Conservation (phyloP, 805 yeast species). For the Peterozyma toletana region DNA sequence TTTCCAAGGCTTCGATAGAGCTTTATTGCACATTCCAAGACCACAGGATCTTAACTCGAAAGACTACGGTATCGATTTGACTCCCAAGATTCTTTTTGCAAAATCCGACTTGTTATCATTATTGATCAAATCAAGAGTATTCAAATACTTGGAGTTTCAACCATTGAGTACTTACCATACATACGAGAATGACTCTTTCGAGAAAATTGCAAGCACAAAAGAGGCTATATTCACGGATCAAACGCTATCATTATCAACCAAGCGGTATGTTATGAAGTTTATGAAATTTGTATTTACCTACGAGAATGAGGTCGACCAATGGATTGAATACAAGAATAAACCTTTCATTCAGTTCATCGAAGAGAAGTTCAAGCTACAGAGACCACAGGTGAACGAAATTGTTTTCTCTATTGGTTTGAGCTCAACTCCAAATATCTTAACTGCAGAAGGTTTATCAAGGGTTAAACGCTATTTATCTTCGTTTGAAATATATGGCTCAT, state of each 20-base stretch:
- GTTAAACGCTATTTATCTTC: slow-evolving; percentile 80
- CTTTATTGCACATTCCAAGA: slow-evolving; percentile 73
- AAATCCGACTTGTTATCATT: slow-evolving; percentile 79
- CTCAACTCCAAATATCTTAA: slow-evolving; percentile 47
- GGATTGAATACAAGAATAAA: slow-evolving; percentile 47
- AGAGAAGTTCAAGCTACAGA: slow-evolving; percentile 61
- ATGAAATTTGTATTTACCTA: slow-evolving; percentile 78
- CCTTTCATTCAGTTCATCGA: slow-evolving; percentile 55
- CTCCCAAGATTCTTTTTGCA: slow-evolving; percentile 85
- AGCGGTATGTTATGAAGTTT: slow-evolving; percentile 84
- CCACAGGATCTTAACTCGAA: slow-evolving; percentile 48
- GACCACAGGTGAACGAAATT: slow-evolving; percentile 74
- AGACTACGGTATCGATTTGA: slow-evolving; percentile 81
- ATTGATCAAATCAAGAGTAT: slow-evolving; percentile 78
- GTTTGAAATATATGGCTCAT: slow-evolving; percentile 87
- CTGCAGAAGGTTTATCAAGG: slow-evolving; percentile 71
- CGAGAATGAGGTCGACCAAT: slow-evolving; percentile 48
- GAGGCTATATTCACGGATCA: slow-evolving; percentile 93
- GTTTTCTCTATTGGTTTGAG: slow-evolving; percentile 83
- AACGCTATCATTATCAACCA: slow-evolving; percentile 62
- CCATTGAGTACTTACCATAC: slow-evolving; percentile 85
- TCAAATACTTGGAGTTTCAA: slow-evolving; percentile 88
- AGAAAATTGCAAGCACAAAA: slow-evolving; percentile 76
- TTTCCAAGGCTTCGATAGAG: slow-evolving; percentile 39
- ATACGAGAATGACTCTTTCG: slow-evolving; percentile 88